phyloP scores from a whole-genome alignment of 306 rosid species.

The Castanea mollissima region DNA sequence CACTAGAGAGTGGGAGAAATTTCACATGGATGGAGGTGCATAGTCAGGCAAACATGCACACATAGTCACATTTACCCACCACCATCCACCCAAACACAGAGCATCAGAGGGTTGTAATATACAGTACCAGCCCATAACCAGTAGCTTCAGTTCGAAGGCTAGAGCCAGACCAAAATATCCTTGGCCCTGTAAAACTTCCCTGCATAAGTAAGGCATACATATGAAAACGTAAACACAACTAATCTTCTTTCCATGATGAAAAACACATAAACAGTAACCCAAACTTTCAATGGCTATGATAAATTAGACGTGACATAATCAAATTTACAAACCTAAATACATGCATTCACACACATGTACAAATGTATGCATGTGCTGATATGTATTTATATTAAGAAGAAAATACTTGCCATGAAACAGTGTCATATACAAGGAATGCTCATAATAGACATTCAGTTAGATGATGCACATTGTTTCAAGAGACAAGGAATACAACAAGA shows the following conservation, averaged over 20 bases:
- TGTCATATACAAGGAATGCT: neutral
- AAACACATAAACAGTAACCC: conserved; percentile 15
- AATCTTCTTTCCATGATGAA: conserved; percentile 19
- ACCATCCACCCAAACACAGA: conserved; percentile 14
- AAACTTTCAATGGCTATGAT: neutral
- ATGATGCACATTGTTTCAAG: conserved; percentile 1
- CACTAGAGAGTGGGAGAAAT: neutral
- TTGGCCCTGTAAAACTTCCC: conserved; percentile 99
- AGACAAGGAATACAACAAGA: neutral
- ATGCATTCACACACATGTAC: neutral
- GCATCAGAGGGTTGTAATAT: conserved; percentile 26
- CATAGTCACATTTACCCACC: conserved; percentile 10
- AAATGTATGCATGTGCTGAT: neutral
- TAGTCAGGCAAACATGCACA: conserved; percentile 10
- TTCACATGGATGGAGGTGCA: neutral
- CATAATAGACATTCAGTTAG: neutral
- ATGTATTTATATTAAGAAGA: neutral
- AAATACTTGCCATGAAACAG: neutral
- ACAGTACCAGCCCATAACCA: conserved; percentile 96
- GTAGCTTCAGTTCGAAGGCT: conserved; percentile 99
- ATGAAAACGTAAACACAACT: conserved; percentile 37
- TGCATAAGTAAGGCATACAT: conserved; percentile 65
- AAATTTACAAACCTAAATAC: neutral
- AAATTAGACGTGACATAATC: conserved; percentile 6
- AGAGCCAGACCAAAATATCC: conserved; percentile 99